Evolutionary conservation across 352 stramenopile genomes (phyloP), one percentile per base, ranked within the genome.

Genomic region (Globisporangium iwayamae): DNA sequence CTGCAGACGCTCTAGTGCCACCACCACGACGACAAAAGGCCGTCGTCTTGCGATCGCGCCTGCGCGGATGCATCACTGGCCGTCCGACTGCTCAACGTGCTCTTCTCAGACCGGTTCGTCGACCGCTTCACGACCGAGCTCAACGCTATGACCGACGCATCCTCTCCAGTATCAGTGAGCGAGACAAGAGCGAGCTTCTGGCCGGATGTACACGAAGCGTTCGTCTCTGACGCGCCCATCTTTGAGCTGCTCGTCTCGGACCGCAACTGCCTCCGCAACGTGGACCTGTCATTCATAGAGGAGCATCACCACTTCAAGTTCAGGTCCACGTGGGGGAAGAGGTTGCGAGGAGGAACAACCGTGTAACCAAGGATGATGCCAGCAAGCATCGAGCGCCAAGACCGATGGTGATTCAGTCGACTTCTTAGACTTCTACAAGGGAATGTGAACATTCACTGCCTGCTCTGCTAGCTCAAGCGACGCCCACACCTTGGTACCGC

Each of bases 391-490:
- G 32, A n/a, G 30, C 10, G 10, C 47, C 9, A 3, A 14, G 47
- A 9, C n/a, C 20, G 9, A 25, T 3, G n/a, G 43, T 9, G n/a
- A 9, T 2, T 3, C 47, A 4, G 3, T 53, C 20, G 34, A 34
- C 34, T 58, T 58, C 36, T 46, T 47, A n/a, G 22, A 25, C 18
- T 58, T 58, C 34, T 46, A 34, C 7, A 32, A n/a, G 3, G 52
- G 52, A 0, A 43, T 18, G 52, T 4, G n/a, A 22, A 58, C 34
- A 34, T 28, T 7, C 28, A 46, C n/a, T 58, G 46, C 34, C 52
- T 58, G 52, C 34, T 47, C 52, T 58, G 52, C 52, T 58, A 34
- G 52, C 52, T 58, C 18, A 18, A 47, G 32, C n/a, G 52, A 11
- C 52, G 8, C 9, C 52, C 52, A 5, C 28, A 58, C 9, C 18